Evolutionary conservation across 805 yeast species (phyloP).

Genomic region (Yarrowia yakushimensis): DNA sequence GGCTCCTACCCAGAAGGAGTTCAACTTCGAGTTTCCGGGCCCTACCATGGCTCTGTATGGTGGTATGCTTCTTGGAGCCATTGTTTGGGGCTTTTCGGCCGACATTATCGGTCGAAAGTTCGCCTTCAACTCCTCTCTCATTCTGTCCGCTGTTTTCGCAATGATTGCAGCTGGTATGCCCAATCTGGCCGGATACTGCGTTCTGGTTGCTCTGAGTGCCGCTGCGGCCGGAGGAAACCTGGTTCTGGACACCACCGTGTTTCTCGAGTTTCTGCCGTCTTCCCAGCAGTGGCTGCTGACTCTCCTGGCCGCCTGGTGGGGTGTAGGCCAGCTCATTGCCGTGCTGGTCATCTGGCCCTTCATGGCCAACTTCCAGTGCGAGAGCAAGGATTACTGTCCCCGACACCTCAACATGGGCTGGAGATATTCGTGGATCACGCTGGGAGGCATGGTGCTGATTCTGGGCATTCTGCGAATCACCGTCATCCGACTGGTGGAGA

Average conservation of each 20-base stretch:
- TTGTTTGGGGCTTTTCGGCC: constrained; percentile 56
- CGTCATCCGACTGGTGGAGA: constrained; percentile 47
- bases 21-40: constrained; percentile 44
- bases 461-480: constrained; percentile 49
- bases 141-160: constrained; percentile 50
- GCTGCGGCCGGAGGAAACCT: constrained; percentile 57
- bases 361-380: constrained; percentile 50
- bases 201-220: constrained; percentile 42
- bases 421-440: constrained; percentile 55
- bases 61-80: constrained; percentile 52
- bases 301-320: constrained; percentile 59
- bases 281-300: constrained; percentile 52
- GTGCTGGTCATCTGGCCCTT: constrained; percentile 54
- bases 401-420: constrained; percentile 53
- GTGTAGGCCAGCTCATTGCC: constrained; percentile 57
- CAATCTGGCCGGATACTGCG: constrained; percentile 48
- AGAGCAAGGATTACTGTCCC: constrained; percentile 43
- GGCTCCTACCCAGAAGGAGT: constrained; percentile 48
- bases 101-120: constrained; percentile 53
- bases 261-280: constrained; percentile 52
- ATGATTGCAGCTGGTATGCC: constrained; percentile 53
- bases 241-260: constrained; percentile 52
- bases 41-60: constrained; percentile 48
- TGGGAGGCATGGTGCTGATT: constrained; percentile 52
- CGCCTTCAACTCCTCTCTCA: constrained; percentile 50